These are phyloP conservation scores for Bryopsis sp. DNA, from an alignment of 139 green algal genomes.

Conservation along the genomic window DNA sequence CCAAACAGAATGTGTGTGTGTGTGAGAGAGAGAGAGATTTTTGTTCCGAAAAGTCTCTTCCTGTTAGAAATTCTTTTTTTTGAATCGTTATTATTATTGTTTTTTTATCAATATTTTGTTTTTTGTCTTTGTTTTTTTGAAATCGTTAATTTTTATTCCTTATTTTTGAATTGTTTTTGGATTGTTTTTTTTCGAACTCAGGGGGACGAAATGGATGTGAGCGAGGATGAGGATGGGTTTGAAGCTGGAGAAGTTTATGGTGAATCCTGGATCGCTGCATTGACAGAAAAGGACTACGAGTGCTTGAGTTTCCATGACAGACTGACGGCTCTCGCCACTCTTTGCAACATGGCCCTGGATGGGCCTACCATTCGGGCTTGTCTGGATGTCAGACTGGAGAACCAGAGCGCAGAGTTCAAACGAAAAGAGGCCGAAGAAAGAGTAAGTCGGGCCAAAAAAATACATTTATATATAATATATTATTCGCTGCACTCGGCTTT, in stretches of 20 bases:
- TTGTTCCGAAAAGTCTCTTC: too few species aligned
- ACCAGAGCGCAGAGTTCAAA: not conserved
- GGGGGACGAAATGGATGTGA: not conserved
- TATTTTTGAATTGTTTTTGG: not conserved
- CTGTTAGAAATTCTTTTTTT: too few species aligned
- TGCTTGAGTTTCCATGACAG: conserved; percentile 44
- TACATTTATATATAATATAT: too few species aligned
- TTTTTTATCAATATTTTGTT: not conserved
- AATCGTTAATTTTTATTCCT: not conserved
- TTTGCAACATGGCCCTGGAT: conserved; percentile 45
- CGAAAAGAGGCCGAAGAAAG: conserved; percentile 4
- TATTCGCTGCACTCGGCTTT: too few species aligned
- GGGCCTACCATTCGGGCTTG: conserved; percentile 36
- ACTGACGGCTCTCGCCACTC: conserved; percentile 44
- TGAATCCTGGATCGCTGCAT: conserved; percentile 38
- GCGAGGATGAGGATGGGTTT: not conserved
- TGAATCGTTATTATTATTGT: too few species aligned
- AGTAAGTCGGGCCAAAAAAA: too few species aligned
- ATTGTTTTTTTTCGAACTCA: too few species aligned
- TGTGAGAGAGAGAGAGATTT: too few species aligned
- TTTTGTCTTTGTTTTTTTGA: not conserved
- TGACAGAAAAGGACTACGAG: conserved; percentile 46
- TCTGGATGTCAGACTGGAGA: conserved; percentile 51
- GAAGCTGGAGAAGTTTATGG: conserved; percentile 15
- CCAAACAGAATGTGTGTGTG: too few species aligned